Evolutionary conservation across 306 rosid species (phyloP).

Genomic region (Lupinus albus): DNA sequence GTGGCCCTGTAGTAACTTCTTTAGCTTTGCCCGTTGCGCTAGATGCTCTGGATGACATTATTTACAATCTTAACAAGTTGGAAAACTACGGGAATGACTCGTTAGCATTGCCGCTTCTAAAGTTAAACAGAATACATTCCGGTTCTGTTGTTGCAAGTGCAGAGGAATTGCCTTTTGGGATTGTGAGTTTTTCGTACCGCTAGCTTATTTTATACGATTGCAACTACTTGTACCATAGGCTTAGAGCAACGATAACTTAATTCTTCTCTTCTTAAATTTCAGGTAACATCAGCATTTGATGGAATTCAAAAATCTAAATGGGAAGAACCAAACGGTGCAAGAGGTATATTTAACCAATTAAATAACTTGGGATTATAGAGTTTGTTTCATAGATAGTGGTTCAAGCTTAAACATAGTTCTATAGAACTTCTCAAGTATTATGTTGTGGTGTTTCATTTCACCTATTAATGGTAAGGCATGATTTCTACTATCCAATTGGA

Average conservation of each 20-base stretch:
- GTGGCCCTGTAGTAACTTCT: constrained; percentile 66
- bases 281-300: constrained; percentile 92
- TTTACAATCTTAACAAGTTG: constrained; percentile 59
- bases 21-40: constrained; percentile 78
- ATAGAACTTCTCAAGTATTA: constrained; percentile 23
- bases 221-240: constrained; percentile 33
- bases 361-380: constrained; percentile 28
- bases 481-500: constrained; percentile 19
- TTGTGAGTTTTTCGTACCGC: constrained; percentile 63
- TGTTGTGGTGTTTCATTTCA: constrained; percentile 13
- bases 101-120: constrained; percentile 67
- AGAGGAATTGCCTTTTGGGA: constrained; percentile 92
- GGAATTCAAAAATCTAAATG: constrained; percentile 73
- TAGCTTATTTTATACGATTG: constrained; percentile 40
- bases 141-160: constrained; percentile 83
- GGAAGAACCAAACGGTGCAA: constrained; percentile 96
- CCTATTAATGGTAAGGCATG: constrained; percentile 6
- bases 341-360: constrained; percentile 55
- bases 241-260: constrained; percentile 37
- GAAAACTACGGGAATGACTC: constrained; percentile 55
- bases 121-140: constrained; percentile 81
- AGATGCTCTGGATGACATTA: constrained; percentile 67
- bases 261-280: constrained; percentile 42
- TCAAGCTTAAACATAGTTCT: constrained; percentile 12
- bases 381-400: constrained; percentile 14